Evolutionary conservation across 2,329 filamentous ascomycete genomes (phyloP), one percentile per base, ranked within the genome.

Genomic region (Epicoccum nigrum): DNA sequence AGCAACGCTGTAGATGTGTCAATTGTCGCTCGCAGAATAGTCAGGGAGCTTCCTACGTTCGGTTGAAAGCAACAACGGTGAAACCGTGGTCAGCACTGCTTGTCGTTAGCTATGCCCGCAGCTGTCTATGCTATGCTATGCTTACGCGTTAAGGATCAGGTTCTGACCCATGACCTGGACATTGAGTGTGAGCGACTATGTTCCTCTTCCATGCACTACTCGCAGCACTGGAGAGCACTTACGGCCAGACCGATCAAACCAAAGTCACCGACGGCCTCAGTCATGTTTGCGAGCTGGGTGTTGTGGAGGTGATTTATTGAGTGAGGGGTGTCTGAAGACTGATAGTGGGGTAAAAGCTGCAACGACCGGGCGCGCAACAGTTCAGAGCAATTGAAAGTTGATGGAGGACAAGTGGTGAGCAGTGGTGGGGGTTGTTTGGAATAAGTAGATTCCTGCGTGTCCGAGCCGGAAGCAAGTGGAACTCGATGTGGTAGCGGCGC

Each of bases 11-110:
- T 37, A 19, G 23, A 25, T 37, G 15, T 55, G 57, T 72, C 50
- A 72, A 65, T 66, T 21, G 40, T 6, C 31, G 43, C 34, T 13
- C 17, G 13, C 9, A 21, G 17, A 9, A 34, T 20, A 16, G 15
- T 28, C 28, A 38, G 38, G 34, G 40, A 45, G 33, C 34, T 54
- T 34, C 62, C 54, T 62, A 72, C 70, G 94, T 99, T 79, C 94
- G 90, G 88, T 99, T 99, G 87, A 89, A 99, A 68, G 93, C 94
- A 79, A 93, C 89, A 73, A 99, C 90, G 75, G 91, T 97, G 86
- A 95, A 97, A 73, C 92, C 78, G 66, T 81, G 79, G 67, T 81
- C 79, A 61, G 78, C 79, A 64, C 70, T 73, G 40, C 4, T n/a
- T 50, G 23, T 9, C 46, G 67, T 72, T 60, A 72, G 68, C 54